Conservation (phyloP, 2,329 filamentous ascomycete species). For the Fusarium liriodendri region DNA sequence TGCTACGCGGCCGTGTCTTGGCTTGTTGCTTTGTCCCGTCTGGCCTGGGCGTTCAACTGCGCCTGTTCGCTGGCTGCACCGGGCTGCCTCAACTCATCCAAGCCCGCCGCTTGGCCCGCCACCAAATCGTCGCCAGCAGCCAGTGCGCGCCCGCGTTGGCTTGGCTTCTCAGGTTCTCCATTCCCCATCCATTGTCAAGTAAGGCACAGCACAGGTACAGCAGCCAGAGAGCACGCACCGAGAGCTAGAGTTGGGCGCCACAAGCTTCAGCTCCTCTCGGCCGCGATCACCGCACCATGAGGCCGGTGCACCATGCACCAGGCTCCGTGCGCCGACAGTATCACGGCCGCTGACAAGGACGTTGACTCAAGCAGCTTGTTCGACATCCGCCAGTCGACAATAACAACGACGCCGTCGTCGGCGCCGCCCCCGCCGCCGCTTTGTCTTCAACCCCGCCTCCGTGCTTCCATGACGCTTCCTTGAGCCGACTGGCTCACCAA, state of each 20-base stretch:
- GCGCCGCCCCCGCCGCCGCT: slow-evolving; percentile 8
- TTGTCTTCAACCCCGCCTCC: slow-evolving; percentile 17
- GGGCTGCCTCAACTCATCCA: slow-evolving; percentile 18
- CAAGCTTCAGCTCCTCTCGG: slow-evolving; percentile 28
- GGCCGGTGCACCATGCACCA: slow-evolving; percentile 29
- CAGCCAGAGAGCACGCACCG: neutral
- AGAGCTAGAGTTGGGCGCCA: slow-evolving; percentile 29
- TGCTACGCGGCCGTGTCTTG: slow-evolving; percentile 32
- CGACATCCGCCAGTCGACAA: slow-evolving; percentile 2
- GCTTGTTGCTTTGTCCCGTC: slow-evolving; percentile 42
- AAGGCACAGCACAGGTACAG: neutral
- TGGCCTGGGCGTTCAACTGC: slow-evolving; percentile 39
- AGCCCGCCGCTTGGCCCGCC: slow-evolving; percentile 12
- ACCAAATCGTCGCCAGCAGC: neutral
- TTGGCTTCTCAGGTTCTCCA: neutral
- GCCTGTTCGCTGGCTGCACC: slow-evolving; percentile 36
- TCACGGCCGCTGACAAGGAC: slow-evolving; percentile 15
- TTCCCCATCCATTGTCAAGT: neutral
- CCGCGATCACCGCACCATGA: slow-evolving; percentile 20
- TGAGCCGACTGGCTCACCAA: slow-evolving; percentile 27
- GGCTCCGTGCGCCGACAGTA: slow-evolving; percentile 26
- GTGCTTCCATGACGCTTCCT: slow-evolving; percentile 24
- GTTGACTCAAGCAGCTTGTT: slow-evolving; percentile 34
- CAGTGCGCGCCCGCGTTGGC: neutral
- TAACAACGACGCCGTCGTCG: slow-evolving; percentile 9